Evolutionary conservation across 2,329 filamentous ascomycete species (phyloP).

Genomic region (Didymella keratinophila): DNA sequence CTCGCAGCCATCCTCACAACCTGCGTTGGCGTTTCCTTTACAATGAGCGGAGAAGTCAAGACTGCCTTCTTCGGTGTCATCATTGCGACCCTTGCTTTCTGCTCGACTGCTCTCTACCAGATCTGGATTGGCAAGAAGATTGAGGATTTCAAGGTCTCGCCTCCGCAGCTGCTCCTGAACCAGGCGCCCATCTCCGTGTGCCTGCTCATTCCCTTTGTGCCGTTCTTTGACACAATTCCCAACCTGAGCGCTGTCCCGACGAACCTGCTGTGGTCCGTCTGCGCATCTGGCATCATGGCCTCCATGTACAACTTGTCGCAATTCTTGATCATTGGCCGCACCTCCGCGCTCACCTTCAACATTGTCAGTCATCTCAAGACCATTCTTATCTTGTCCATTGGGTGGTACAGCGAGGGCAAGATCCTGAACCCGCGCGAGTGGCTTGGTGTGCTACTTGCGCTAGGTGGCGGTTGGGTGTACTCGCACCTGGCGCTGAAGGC

Average conservation of each 20-base stretch:
- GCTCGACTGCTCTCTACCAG: slow-evolving; percentile 57
- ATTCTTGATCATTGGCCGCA: slow-evolving; percentile 54
- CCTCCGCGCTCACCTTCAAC: slow-evolving; percentile 52
- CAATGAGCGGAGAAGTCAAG: slow-evolving; percentile 53
- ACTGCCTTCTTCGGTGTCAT: slow-evolving; percentile 54
- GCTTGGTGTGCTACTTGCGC: slow-evolving; percentile 55
- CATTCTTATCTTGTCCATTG: slow-evolving; percentile 56
- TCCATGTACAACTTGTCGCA: slow-evolving; percentile 53
- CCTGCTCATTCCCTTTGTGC: slow-evolving; percentile 54
- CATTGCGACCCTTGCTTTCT: slow-evolving; percentile 55
- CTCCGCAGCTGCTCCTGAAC: slow-evolving; percentile 56
- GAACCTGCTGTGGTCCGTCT: slow-evolving; percentile 52
- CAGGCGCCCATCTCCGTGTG: slow-evolving; percentile 57
- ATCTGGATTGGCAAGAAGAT: slow-evolving; percentile 61
- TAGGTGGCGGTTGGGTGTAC: slow-evolving; percentile 57
- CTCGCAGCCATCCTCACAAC: slow-evolving; percentile 53
- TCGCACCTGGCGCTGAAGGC: slow-evolving; percentile 52
- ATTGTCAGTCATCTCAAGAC: slow-evolving; percentile 56
- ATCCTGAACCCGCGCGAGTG: slow-evolving; percentile 51
- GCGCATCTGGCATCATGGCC: slow-evolving; percentile 54
- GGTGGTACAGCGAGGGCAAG: slow-evolving; percentile 57
- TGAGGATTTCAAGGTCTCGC: slow-evolving; percentile 55
- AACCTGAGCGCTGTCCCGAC: slow-evolving; percentile 49
- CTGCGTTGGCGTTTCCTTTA: slow-evolving; percentile 56
- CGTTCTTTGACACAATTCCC: slow-evolving; percentile 55